Evolutionary conservation across 1,139 yeast genomes (phyloP).

Genomic region (Kurtzmaniella natalensis): DNA sequence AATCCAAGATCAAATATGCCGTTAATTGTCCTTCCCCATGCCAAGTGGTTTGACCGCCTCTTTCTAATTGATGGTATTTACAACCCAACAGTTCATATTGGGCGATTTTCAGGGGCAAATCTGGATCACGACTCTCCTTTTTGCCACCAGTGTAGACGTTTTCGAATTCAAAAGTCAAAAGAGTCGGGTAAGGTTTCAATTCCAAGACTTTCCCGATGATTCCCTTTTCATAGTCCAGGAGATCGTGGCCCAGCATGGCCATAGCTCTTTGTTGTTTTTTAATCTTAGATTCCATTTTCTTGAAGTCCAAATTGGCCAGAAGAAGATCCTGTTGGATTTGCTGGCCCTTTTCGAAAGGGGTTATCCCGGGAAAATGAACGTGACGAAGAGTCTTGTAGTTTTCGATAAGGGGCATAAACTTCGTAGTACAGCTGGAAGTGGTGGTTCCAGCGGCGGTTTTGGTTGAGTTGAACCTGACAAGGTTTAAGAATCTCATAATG

Average conservation of each 20-base stretch:
- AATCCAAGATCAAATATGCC: constrained; percentile 76
- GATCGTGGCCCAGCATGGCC: constrained; percentile 33
- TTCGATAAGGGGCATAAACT: constrained; percentile 29
- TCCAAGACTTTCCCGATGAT: constrained; percentile 40
- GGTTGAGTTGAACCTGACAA: constrained; percentile 3
- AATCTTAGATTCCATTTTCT: constrained; percentile 49
- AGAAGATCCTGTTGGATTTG: constrained; percentile 59
- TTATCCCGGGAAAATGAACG: constrained; percentile 54
- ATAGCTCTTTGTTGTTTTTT: constrained; percentile 34
- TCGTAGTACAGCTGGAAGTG: constrained; percentile 18
- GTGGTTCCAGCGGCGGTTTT: neutral
- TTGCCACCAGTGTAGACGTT: constrained; percentile 90
- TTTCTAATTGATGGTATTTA: constrained; percentile 62
- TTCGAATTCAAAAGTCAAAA: constrained; percentile 75
- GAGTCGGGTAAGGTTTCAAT: constrained; percentile 58
- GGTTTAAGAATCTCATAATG: no score
- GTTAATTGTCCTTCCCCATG: constrained; percentile 96
- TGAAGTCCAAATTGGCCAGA: constrained; percentile 58
- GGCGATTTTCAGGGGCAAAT: constrained; percentile 26
- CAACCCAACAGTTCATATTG: constrained; percentile 40
- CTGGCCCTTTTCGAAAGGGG: constrained; percentile 57
- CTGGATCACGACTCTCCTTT: constrained; percentile 54
- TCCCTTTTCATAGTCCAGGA: constrained; percentile 43
- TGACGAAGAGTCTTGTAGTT: constrained; percentile 48
- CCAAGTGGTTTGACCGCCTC: constrained; percentile 98